Evolutionary conservation across 257 asterid species (phyloP), one percentile per base, ranked within the genome.

Genomic region (Avicennia marina): DNA sequence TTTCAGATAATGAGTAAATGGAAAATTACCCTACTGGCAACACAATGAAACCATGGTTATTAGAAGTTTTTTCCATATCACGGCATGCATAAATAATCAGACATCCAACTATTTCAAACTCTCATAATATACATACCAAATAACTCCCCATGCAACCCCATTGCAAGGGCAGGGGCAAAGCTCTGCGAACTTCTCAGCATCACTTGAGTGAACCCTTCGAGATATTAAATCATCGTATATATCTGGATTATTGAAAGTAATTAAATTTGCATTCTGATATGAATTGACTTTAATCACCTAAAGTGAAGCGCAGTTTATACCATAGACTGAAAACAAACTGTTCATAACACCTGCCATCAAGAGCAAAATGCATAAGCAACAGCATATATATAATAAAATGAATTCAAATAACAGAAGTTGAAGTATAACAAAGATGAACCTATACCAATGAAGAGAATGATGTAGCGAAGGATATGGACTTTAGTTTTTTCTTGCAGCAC

Each of bases 161-260:
- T 68, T 84, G 64, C 98, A 91, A 31, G 93, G 94, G 83, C 97
- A 91, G 36, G 94, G 98, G 79, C 98, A 91, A 69, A 88, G 64
- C 75, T 91, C 97, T 13, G 98, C 98, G 69, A 91, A 91, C 75
- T 91, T 91, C 86, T 91, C 98, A 53, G 98, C 98, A 67, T 91
- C 98, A 54, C 98, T 91, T 1, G 98, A 63, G 68, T 91, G 58
- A 54, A 91, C 95, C 76, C 95, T 83, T 74, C 98, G 78, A 53
- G 98, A 89, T 74, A 91, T 89, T 81, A 82, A 71, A 62, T 88
- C 98, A 60, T 91, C 98, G 12, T 91, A 91, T 72, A 91, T 91
- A 75, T 91, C 98, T 91, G 90, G 86, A 81, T n/a, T 31, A 11
- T 6, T 2, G 9, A 0, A 9, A 4, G 16, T 11, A 16, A 15